Evolutionary conservation across 306 rosid genomes (phyloP).

Genomic region (Prinsepia uniflora): DNA sequence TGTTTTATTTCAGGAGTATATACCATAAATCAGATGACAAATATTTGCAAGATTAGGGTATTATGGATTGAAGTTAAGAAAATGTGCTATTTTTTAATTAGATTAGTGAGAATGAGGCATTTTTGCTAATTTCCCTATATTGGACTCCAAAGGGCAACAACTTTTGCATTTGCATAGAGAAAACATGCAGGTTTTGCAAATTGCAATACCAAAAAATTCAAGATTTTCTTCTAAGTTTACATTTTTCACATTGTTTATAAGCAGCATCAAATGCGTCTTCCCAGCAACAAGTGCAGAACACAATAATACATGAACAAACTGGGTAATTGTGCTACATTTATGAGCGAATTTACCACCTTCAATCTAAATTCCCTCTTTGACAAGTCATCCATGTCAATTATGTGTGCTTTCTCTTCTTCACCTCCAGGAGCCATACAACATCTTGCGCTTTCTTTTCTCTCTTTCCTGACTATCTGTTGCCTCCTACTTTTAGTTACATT

Average conservation of each 20-base stretch:
- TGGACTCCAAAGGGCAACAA: not conserved
- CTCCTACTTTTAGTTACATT: slow-evolving; percentile 12
- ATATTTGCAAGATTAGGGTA: no score
- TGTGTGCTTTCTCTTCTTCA: slow-evolving; percentile 4
- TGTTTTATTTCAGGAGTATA: no score
- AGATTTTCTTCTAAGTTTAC: not conserved
- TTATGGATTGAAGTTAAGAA: no score
- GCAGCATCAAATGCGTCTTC: slow-evolving; percentile 12
- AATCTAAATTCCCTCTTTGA: not conserved
- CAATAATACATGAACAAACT: not conserved
- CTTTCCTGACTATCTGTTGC: not conserved
- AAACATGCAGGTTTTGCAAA: not conserved
- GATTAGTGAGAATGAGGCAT: no score
- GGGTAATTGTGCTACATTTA: not conserved
- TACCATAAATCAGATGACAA: no score
- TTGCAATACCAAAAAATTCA: not conserved
- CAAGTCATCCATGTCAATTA: not conserved
- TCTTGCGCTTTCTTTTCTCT: not conserved
- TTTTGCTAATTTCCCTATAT: no score
- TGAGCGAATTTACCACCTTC: not conserved
- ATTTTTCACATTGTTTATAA: not conserved
- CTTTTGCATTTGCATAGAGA: not conserved
- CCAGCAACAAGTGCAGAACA: slow-evolving; percentile 7
- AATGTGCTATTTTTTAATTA: no score
- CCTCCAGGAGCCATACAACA: not conserved